Percentiles rank a stretch among this genome's conserved stretches.
These are phyloP conservation scores for Solanum gandarillasii DNA, from an alignment of 257 asterid species.

Conservation along the genomic window DNA sequence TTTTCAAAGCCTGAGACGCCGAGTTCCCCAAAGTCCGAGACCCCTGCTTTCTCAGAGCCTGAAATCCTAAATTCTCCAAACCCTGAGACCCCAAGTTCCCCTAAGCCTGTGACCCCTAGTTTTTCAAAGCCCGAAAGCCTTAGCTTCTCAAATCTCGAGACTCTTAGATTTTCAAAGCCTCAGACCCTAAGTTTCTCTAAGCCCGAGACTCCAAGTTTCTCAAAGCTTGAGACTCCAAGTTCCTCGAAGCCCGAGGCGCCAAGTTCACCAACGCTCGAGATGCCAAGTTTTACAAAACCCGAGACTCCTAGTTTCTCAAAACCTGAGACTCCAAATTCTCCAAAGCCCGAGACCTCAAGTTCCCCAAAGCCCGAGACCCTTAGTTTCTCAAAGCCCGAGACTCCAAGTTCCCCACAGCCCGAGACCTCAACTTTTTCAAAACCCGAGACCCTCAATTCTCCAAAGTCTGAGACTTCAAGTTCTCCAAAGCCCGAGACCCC, in stretches of 20 bases:
- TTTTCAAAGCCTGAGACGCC: too few relatives aligned
- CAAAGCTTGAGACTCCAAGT: neutral
- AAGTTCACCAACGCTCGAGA: neutral
- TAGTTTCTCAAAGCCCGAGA: too few relatives aligned
- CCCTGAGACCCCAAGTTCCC: neutral
- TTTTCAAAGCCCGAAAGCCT: neutral
- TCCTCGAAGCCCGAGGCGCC: neutral
- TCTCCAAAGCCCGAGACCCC: too few relatives aligned
- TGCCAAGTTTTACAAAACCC: neutral
- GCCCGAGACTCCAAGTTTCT: neutral
- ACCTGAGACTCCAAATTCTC: too few relatives aligned
- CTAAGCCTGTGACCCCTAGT: neutral
- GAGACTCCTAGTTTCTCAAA: neutral
- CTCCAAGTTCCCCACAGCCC: too few relatives aligned
- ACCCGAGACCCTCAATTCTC: too few relatives aligned
- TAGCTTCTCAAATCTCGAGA: neutral
- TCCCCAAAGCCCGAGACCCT: too few relatives aligned
- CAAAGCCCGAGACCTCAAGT: neutral
- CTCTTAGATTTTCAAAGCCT: neutral
- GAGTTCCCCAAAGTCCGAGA: too few relatives aligned
- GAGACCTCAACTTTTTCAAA: too few relatives aligned
- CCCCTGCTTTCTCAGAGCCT: neutral
- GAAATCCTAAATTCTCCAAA: neutral
- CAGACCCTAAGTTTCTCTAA: neutral
- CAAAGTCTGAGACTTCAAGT: too few relatives aligned